Evolutionary conservation across 495 filamentous ascomycete genomes (phyloP), one percentile per base, ranked within the genome.

Genomic region (Ramalina peruviana): DNA sequence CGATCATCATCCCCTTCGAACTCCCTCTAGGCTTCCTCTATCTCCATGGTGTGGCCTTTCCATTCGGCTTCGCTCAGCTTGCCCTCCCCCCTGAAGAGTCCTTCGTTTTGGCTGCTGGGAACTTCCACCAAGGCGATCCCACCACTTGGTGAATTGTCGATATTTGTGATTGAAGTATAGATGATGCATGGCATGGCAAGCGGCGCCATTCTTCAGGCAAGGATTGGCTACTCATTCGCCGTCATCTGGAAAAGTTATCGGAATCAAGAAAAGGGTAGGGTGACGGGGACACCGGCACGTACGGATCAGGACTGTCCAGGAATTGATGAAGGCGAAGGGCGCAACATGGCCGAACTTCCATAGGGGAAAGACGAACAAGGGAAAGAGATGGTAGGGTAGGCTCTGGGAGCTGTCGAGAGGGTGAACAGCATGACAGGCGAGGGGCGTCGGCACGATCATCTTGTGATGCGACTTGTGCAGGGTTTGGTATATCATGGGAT

Each of bases 141-240:
- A 97, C 30, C 95, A 67, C 5, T 92, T 97, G 3, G 86, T 94
- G 70, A 88, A 97, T 63, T 97, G 90, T 51, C 92, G 90, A 56
- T 95, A 97, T 70, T 95, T 97, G 76, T 88, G 94, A 70, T 93
- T 94, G 79, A 97, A 97, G 66, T 93, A 93, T n/a, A 94, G 68
- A 62, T 97, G 90, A 65, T 97, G 88, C 83, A 88, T 85, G 12
- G 87, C 90, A 67, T 97, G 90, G 71, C 90, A 97, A 33, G 90
- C 90, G 19, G 90, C 90, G 38, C 90, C 90, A 65, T 97, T 97
- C 59, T 96, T 81, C 53, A 96, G 65, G 6, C 85, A 82, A 61
- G 80, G 83, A 65, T 95, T 85, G 60, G 88, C 81, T 25, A 90
- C 77, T 59, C 94, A 97, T 74, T 97, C 92, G 55, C 90, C 90